Evolutionary conservation across 495 filamentous ascomycete species (phyloP), one percentile per base, ranked within the genome.

Genomic region (Aspergillus incahuasiensis): DNA sequence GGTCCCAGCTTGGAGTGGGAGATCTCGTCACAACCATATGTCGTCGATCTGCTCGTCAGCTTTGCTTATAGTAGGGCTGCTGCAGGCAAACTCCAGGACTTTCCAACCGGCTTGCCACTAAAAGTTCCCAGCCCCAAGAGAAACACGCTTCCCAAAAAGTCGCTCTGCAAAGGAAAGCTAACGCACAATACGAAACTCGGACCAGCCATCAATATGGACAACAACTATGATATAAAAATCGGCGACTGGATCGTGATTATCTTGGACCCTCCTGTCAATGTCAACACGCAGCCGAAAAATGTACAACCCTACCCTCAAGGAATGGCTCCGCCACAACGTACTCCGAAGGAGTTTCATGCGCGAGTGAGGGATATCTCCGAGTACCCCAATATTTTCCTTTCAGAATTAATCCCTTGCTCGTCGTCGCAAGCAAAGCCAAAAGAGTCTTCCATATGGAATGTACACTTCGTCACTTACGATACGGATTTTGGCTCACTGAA

Each of bases 1-100:
- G 92, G 92, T 0, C 86, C 90, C 1, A 89, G 83, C 62, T 81
- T 96, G 52, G 91, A 96, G 64, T 81, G 90, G 63, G 91, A 96
- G 63, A 88, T 97, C 28, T 56, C 86, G 25, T 79, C 83, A 15
- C 87, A 94, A 58, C 90, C 91, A 8, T 79, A 85, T 38, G 92
- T 96, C 1, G 88, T 96, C 16, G 92, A 97, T 63, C 71, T 97
- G 5, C 76, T 97, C 0, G 73, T 96, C 19, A 90, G 85, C 64
- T 87, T 97, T 61, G 90, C 88, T 59, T 96, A 91, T 59, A 64
- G 77, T 12, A 79, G 83, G 43, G 83, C 85, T 20, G 49, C 47
- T 5, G n/a, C 50, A 13, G 57, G 61, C 0, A 53, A 57, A 16
- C 69, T 91, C 32, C 65, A 75, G 34, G 81, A 87, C 41, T 86